Base-by-base conservation (phyloP, 2,329 filamentous ascomycete species). In the Diaporthe vexans region DNA sequence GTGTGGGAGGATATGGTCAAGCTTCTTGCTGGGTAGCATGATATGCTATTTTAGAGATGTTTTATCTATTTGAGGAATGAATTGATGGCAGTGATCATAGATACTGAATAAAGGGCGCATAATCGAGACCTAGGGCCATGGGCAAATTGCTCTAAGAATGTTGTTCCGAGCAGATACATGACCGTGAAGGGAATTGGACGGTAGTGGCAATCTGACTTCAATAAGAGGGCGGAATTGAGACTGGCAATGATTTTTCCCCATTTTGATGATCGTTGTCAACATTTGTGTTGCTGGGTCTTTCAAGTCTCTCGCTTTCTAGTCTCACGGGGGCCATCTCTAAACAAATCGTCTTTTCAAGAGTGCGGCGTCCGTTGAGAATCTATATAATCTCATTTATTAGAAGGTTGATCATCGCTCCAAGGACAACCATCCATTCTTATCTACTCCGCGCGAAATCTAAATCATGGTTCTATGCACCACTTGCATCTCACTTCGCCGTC, bases 401-500 rank as follows among this genome's bases (percentile, higher is more conserved):
- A n/a, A 29, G 7, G 17, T 4, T 48, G 7, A 48, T 48, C 24
- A 52, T 48, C 46, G 5, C 13, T 35, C 13, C 2, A 17, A 13
- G 40, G 17, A 52, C 10, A 3, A 19, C 4, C 24, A 6, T 57
- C 26, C 21, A 52, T 40, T 69, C 51, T 51, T 52, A 21, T 65
- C 40, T 35, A 37, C 35, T 26, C 65, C 43, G 33, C 17, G 35
- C 46, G 8, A 33, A 57, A 68, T 15, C 43, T 2, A 46, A 63
- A 4, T 1, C 48, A 56, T 10, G 58, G 11, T 46, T 8, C n/a
- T 33, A 52, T 35, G 19, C 6, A 33, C 26, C 40, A 8, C 21
- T n/a, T 35, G 2, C 37, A 13, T 19, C 68, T 71, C 9, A 71
- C 51, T 93, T 88, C n/a, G 89, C 89, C 3, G 93, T 95, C 52